A percentile compares a stretch with the other conserved stretches of the same genome.
Conservation (phyloP, 305 asterid species). For the Euphrasia arctica region DNA sequence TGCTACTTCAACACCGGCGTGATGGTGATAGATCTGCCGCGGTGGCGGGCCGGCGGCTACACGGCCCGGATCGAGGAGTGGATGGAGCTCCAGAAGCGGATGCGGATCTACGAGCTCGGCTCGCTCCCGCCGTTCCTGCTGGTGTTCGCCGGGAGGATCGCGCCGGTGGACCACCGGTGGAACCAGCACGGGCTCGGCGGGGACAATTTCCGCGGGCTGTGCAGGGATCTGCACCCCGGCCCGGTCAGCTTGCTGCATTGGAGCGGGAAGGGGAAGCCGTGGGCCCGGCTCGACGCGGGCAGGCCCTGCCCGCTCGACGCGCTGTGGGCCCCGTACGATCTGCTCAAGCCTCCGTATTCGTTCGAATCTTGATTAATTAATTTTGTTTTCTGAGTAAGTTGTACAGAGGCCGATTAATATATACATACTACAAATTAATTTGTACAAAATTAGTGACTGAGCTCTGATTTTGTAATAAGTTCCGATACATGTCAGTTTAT, state of each 20-base stretch:
- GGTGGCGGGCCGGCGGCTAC: constrained; percentile 42
- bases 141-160: constrained; percentile 64
- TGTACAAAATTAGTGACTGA: background rate
- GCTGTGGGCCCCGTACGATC: constrained; percentile 76
- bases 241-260: constrained; percentile 68
- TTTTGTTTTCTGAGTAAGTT: too few species aligned
- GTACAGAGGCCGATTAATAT: too few species aligned
- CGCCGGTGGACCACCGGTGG: constrained; percentile 67
- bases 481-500: too few species aligned
- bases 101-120: constrained; percentile 64
- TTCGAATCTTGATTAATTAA: constrained; percentile 39
- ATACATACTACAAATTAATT: background rate
- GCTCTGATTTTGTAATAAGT: background rate
- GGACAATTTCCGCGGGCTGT: constrained; percentile 58
- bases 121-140: constrained; percentile 70
- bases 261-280: constrained; percentile 79
- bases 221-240: constrained; percentile 60
- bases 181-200: constrained; percentile 77
- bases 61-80: constrained; percentile 74
- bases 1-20: constrained; percentile 94
- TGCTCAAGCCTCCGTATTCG: constrained; percentile 36
- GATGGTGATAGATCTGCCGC: constrained; percentile 64
- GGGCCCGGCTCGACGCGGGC: constrained; percentile 51
- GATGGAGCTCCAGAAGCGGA: constrained; percentile 76
- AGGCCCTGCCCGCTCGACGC: constrained; percentile 63